phyloP scores from a whole-genome alignment of 441 rosid species.

The Codiaeum variegatum region DNA sequence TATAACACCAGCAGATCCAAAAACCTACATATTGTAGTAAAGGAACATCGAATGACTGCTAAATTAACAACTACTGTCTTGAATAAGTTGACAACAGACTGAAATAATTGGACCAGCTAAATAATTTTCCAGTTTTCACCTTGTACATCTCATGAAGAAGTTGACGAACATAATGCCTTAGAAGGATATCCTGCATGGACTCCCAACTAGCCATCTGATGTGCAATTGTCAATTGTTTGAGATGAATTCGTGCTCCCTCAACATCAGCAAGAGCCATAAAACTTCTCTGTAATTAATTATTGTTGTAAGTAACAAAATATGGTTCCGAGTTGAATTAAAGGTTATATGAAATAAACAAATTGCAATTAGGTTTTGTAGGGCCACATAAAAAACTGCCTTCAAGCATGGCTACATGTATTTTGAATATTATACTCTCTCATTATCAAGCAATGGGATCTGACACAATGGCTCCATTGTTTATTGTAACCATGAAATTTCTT shows the following conservation, averaged over 20 bases:
- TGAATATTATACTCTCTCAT: neutral
- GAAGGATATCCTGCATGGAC: slow-evolving; percentile 85
- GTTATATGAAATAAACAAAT: neutral
- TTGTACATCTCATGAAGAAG: slow-evolving; percentile 95
- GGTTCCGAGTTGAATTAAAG: slow-evolving; percentile 3
- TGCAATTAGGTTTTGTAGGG: neutral
- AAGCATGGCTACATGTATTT: neutral
- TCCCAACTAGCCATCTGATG: slow-evolving; percentile 96
- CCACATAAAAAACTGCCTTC: neutral
- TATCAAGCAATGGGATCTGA: neutral
- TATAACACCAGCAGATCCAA: slow-evolving; percentile 98
- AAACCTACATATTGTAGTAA: slow-evolving; percentile 49
- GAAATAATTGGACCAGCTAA: slow-evolving; percentile 11
- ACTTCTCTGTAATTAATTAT: slow-evolving; percentile 61
- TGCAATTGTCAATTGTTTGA: slow-evolving; percentile 70
- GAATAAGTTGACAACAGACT: neutral
- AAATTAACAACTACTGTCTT: neutral
- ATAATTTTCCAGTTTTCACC: slow-evolving; percentile 36
- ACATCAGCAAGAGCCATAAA: slow-evolving; percentile 97
- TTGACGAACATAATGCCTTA: slow-evolving; percentile 81
- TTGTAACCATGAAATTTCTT: neutral
- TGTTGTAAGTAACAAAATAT: slow-evolving; percentile 3
- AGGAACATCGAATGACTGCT: neutral
- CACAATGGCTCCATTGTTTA: neutral
- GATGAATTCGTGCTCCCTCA: slow-evolving; percentile 90